These are phyloP conservation scores for Dictyostelium purpureum DNA, from an alignment of 78 protist species.

Conservation along the genomic window DNA sequence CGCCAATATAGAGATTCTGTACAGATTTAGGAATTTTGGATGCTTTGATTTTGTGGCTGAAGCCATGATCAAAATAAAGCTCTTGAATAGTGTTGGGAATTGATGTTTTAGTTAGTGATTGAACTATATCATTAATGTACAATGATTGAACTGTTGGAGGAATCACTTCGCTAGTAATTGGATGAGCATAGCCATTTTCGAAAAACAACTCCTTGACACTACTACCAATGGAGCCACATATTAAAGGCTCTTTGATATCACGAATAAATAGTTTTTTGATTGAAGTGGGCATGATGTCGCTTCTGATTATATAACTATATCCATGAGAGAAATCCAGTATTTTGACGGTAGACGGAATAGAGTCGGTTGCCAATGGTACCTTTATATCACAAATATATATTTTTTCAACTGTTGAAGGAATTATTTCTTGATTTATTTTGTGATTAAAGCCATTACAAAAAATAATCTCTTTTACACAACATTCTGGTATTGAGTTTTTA, in stretches of 20 bases:
- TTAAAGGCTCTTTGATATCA: neutral
- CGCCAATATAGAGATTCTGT: neutral
- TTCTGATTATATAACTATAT: neutral
- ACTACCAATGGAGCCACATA: neutral
- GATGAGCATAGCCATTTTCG: neutral
- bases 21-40: neutral
- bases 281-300: neutral
- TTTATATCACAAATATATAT: neutral
- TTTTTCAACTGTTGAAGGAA: neutral
- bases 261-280: neutral
- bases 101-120: neutral
- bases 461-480: neutral
- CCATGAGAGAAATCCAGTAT: neutral
- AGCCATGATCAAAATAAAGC: neutral
- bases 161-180: neutral
- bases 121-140: neutral
- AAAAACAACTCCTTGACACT: neutral
- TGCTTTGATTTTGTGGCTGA: neutral
- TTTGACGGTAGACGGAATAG: neutral
- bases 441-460: neutral
- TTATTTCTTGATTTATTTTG: neutral
- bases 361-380: neutral
- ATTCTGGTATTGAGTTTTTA: neutral
- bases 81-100: constrained; percentile 9
- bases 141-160: constrained; percentile 5